These are phyloP conservation scores for Plasmodium fragile DNA, from an alignment of 169 alveolate species.

Conservation along the genomic window DNA sequence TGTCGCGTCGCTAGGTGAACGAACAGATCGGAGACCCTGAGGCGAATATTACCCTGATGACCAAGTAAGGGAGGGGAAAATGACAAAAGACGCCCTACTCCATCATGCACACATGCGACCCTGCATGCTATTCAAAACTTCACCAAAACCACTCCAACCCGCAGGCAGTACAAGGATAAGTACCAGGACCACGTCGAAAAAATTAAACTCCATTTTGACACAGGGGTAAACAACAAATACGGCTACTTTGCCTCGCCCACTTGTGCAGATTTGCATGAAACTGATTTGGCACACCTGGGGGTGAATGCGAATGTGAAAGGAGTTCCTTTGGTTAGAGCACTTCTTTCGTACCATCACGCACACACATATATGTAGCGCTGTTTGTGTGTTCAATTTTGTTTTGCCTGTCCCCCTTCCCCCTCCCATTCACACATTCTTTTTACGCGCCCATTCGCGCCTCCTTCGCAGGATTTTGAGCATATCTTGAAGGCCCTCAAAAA, in stretches of 20 bases:
- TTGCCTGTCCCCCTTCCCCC: neutral
- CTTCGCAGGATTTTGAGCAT: constrained; percentile 32
- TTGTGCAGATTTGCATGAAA: neutral
- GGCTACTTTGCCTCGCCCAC: neutral
- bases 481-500: constrained; percentile 48
- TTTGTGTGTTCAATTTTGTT: neutral
- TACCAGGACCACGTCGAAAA: constrained; percentile 29
- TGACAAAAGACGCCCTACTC: neutral
- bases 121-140: neutral
- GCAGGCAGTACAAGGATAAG: constrained; percentile 52
- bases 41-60: constrained; percentile 21
- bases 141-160: neutral
- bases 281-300: neutral
- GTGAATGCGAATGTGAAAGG: neutral
- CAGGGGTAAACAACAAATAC: constrained; percentile 14
- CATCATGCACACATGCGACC: neutral
- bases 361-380: neutral
- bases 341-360: neutral
- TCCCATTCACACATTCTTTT: neutral
- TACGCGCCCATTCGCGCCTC: neutral
- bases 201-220: constrained; percentile 41
- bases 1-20: constrained; percentile 16
- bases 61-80: constrained; percentile 20
- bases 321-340: neutral
- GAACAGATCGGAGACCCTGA: constrained; percentile 47